Evolutionary conservation across 495 filamentous ascomycete genomes (phyloP).

Genomic region (Talaromyces trachyspermus): DNA sequence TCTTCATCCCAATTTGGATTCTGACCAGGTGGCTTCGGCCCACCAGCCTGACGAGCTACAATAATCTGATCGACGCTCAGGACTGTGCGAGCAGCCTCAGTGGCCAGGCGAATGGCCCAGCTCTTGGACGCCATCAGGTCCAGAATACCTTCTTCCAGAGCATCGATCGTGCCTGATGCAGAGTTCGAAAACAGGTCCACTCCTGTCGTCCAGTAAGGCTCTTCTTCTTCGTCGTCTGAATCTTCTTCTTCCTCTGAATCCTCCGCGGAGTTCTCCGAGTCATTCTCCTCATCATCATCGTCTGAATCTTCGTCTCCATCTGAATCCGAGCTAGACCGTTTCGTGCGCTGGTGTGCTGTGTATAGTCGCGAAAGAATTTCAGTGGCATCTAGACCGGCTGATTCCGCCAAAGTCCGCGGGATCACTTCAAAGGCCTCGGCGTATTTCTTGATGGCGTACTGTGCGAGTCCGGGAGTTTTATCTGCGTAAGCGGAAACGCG

Average conservation of each 20-base stretch:
- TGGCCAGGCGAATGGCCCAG: conserved; percentile 95
- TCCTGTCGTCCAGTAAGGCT: conserved; percentile 79
- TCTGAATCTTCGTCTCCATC: conserved; percentile 15
- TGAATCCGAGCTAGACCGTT: conserved; percentile 2
- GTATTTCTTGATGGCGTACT: conserved; percentile 95
- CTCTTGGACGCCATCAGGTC: conserved; percentile 86
- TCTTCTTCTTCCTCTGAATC: conserved; percentile 16
- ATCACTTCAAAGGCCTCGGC: conserved; percentile 98
- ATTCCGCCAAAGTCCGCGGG: conserved; percentile 86
- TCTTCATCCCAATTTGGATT: conserved; percentile 99
- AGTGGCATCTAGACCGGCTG: conserved; percentile 89
- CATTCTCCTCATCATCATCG: conserved; percentile 16
- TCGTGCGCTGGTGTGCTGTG: conserved; percentile 71
- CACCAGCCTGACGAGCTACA: conserved; percentile 93
- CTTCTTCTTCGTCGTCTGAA: conserved; percentile 40
- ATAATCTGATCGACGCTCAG: conserved; percentile 99
- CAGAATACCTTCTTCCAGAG: conserved; percentile 82
- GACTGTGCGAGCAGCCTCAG: conserved; percentile 88
- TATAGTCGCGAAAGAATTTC: conserved; percentile 88
- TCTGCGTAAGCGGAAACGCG: conserved; percentile 82
- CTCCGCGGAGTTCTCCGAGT: too few relatives aligned
- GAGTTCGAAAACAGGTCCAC: conserved; percentile 89
- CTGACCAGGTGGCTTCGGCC: conserved; percentile 90
- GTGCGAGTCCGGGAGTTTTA: conserved; percentile 82
- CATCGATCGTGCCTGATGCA: conserved; percentile 73